These are phyloP conservation scores for Penicillium coprophilum DNA, from an alignment of 495 filamentous ascomycete genomes.

Conservation along the genomic window DNA sequence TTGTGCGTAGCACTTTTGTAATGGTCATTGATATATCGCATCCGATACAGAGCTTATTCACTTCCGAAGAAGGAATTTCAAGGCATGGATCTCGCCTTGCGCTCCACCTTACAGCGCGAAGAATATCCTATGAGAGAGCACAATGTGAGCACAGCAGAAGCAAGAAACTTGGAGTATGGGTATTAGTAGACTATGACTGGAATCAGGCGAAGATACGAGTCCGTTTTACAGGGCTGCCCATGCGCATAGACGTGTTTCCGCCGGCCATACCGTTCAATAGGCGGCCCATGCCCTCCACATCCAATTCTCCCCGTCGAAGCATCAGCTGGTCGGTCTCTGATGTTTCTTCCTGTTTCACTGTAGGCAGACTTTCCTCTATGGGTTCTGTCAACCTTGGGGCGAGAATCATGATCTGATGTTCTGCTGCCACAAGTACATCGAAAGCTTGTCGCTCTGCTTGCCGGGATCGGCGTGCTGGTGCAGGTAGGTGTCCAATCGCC, in stretches of 20 bases:
- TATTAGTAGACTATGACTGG: slow-evolving; percentile 34
- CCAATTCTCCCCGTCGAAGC: slow-evolving; percentile 47
- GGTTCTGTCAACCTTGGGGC: slow-evolving; percentile 42
- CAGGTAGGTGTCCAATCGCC: slow-evolving; percentile 55
- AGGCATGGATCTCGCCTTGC: slow-evolving; percentile 56
- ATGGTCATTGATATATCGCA: slow-evolving; percentile 53
- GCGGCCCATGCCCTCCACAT: slow-evolving; percentile 54
- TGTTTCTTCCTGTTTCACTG: slow-evolving; percentile 23
- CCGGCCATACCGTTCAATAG: slow-evolving; percentile 48
- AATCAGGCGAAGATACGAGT: slow-evolving; percentile 42
- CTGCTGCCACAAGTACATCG: slow-evolving; percentile 63
- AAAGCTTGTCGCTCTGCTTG: slow-evolving; percentile 46
- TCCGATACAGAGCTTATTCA: slow-evolving; percentile 60
- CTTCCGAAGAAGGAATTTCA: slow-evolving; percentile 46
- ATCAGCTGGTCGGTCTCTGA: slow-evolving; percentile 43
- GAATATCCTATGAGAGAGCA: slow-evolving; percentile 12
- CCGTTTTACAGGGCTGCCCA: slow-evolving; percentile 45
- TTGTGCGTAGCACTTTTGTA: slow-evolving; percentile 9
- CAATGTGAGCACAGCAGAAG: slow-evolving; percentile 9
- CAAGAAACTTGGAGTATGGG: slow-evolving; percentile 13
- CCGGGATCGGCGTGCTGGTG: slow-evolving; percentile 31
- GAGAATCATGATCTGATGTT: slow-evolving; percentile 61
- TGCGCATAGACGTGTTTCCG: slow-evolving; percentile 31
- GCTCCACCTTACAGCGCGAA: slow-evolving; percentile 60
- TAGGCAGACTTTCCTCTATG: slow-evolving; percentile 11